Conservation (phyloP, 2,329 filamentous ascomycete species). For the Clarireedia sp. region DNA sequence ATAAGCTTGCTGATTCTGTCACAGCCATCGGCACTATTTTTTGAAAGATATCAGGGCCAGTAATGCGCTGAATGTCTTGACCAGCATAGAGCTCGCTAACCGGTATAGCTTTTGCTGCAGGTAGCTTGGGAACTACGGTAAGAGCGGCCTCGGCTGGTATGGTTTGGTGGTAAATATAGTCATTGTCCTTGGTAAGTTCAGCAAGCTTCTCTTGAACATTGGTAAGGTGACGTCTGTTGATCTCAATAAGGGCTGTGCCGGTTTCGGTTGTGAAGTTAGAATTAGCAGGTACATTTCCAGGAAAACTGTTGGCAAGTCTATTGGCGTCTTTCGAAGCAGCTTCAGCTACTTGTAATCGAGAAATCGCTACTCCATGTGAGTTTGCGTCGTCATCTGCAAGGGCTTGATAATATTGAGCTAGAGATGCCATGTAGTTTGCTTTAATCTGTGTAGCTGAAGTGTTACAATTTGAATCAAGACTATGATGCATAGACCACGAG, state of each 20-base stretch:
- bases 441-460: conserved; percentile 49
- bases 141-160: conserved; percentile 81
- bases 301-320: conserved; percentile 70
- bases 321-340: conserved; percentile 69
- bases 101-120: conserved; percentile 92
- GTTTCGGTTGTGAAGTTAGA: conserved; percentile 81
- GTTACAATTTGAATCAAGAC: not conserved
- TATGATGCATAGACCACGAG: not conserved
- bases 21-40: conserved; percentile 95
- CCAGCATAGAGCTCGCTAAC: conserved; percentile 95
- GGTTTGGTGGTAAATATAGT: conserved; percentile 95
- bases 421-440: conserved; percentile 70
- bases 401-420: conserved; percentile 91
- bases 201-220: conserved; percentile 74
- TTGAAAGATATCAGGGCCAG: conserved; percentile 91
- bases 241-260: conserved; percentile 63
- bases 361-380: conserved; percentile 77
- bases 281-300: conserved; percentile 66
- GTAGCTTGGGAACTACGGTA: conserved; percentile 76
- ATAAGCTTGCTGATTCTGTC: conserved; percentile 91
- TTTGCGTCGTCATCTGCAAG: conserved; percentile 84
- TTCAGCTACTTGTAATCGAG: conserved; percentile 76
- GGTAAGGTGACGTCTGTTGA: conserved; percentile 74
- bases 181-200: conserved; percentile 82
- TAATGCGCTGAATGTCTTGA: conserved; percentile 94